Percentiles rank a stretch among this genome's conserved stretches.
These are phyloP conservation scores for Trichocladium uniseriatum DNA, from an alignment of 495 filamentous ascomycete genomes.

Conservation along the genomic window DNA sequence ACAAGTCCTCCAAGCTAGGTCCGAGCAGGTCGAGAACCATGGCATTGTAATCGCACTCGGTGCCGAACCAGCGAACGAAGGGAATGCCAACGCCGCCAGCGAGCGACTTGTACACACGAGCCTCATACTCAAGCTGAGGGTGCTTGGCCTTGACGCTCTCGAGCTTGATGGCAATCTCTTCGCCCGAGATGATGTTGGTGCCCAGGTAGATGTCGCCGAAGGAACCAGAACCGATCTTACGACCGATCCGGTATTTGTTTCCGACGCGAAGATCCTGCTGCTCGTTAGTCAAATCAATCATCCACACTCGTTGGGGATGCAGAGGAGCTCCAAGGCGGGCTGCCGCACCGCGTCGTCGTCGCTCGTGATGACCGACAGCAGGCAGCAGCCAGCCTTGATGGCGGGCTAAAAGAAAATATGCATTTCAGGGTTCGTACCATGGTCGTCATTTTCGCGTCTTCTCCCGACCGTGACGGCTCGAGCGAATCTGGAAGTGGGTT, in stretches of 20 bases:
- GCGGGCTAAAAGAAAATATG: background rate
- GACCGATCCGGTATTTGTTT: slow-evolving; percentile 99
- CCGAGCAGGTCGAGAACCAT: slow-evolving; percentile 99
- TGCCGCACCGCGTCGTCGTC: background rate
- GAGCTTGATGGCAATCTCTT: slow-evolving; percentile 99
- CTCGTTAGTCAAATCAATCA: background rate
- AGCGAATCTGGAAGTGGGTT: background rate
- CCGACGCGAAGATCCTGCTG: slow-evolving; percentile 92
- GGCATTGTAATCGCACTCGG: slow-evolving; percentile 99
- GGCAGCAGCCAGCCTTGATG: background rate
- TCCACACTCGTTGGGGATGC: background rate
- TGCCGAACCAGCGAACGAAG: slow-evolving; percentile 99
- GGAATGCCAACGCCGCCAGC: slow-evolving; percentile 98
- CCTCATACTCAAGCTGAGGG: slow-evolving; percentile 98
- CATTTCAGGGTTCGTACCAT: slow-evolving; percentile 33
- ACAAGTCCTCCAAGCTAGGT: slow-evolving; percentile 96
- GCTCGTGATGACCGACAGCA: background rate
- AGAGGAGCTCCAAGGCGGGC: background rate
- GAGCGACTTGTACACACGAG: slow-evolving; percentile 98
- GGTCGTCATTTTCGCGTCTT: slow-evolving; percentile 37
- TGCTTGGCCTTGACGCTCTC: slow-evolving; percentile 99
- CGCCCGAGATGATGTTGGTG: slow-evolving; percentile 99
- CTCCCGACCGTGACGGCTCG: background rate
- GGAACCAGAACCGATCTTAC: slow-evolving; percentile 96
- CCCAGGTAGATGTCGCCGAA: slow-evolving; percentile 99